These are phyloP conservation scores for Rubus idaeus DNA, from an alignment of 306 rosid species.

Conservation along the genomic window DNA sequence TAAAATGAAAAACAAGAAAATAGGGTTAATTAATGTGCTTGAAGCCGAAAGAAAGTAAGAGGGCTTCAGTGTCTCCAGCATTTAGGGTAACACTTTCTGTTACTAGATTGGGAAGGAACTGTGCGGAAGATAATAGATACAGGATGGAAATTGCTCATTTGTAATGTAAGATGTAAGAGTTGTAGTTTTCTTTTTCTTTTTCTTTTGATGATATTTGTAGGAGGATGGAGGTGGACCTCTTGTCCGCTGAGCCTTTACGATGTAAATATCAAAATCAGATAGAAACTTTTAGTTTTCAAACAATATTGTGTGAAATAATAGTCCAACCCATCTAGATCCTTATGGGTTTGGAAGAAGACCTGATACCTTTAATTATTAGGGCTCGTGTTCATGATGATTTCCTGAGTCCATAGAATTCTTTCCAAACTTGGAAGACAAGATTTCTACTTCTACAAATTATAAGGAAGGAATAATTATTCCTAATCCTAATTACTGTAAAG, in stretches of 20 bases:
- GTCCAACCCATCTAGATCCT: not conserved
- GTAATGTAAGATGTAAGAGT: not conserved
- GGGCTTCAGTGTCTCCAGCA: not conserved
- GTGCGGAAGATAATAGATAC: not conserved
- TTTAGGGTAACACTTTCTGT: not conserved
- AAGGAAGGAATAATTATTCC: no score
- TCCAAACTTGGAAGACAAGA: no score
- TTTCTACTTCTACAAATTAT: no score
- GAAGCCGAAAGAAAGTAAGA: not conserved
- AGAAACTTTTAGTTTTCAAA: not conserved
- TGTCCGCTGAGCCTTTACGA: no score
- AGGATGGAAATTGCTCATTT: not conserved
- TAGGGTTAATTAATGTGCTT: not conserved
- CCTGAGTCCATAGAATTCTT: not conserved
- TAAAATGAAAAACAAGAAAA: constrained; percentile 35
- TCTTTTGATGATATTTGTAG: no score
- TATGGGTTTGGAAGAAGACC: not conserved
- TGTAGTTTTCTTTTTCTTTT: no score
- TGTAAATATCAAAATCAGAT: not conserved
- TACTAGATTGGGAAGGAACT: not conserved
- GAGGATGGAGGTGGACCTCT: no score
- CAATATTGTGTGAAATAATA: not conserved
- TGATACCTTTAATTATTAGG: not conserved
- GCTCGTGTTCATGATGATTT: not conserved
- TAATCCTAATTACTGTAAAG: not conserved